Evolutionary conservation across 2,329 filamentous ascomycete species (phyloP).

Genomic region (Talaromyces amestolkiae): DNA sequence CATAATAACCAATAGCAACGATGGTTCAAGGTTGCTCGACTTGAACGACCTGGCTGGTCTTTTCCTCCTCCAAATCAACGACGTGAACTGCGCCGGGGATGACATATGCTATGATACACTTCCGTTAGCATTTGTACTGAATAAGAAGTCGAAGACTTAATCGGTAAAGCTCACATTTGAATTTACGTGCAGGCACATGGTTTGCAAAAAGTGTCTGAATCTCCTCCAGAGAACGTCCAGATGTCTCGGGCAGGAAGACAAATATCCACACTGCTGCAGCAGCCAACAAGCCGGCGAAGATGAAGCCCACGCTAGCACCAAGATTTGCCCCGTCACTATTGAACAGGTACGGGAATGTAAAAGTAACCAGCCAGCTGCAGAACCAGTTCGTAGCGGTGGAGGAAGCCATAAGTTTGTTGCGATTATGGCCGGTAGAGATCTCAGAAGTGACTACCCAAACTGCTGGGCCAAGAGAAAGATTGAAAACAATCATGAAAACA

Average conservation of each 20-base stretch:
- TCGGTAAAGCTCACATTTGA: constrained; percentile 9
- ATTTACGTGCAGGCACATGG: background rate
- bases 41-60: background rate
- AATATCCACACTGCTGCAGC: constrained; percentile 35
- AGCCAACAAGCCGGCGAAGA: constrained; percentile 50
- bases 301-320: constrained; percentile 71
- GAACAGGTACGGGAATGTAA: constrained; percentile 72
- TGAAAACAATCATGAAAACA: constrained; percentile 92
- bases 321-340: constrained; percentile 40
- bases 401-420: constrained; percentile 78
- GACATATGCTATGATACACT: background rate
- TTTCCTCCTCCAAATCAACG: background rate
- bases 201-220: constrained; percentile 54
- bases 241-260: constrained; percentile 54
- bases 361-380: constrained; percentile 73
- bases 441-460: constrained; percentile 75
- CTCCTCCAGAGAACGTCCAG: constrained; percentile 53
- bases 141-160: background rate
- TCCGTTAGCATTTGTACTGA: background rate
- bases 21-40: background rate
- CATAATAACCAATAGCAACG: background rate
- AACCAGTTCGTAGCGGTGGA: constrained; percentile 90
- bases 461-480: constrained; percentile 78
- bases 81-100: background rate
- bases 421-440: constrained; percentile 84